Base-by-base conservation (phyloP, 768 basidiomycete species). In the Amanita pallidorosea region DNA sequence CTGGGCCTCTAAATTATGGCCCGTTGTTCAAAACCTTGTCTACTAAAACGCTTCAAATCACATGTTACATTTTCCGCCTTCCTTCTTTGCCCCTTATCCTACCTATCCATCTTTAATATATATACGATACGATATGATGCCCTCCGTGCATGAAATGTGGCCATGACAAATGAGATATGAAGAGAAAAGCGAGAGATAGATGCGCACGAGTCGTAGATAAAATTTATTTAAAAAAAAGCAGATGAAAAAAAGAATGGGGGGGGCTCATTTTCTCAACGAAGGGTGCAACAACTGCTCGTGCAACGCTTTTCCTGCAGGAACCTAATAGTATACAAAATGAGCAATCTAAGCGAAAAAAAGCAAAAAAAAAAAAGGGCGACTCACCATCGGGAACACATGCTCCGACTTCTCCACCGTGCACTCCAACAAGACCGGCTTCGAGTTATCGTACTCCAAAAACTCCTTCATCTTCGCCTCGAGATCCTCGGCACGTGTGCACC, bases 381-480 rank as follows among this genome's bases (percentile, higher is more conserved):
- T 52, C 52, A 88, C 88, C 88, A 92, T 91, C 6, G 90, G 89
- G 77, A 87, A 90, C 57, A 92, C 88, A 63, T 92, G 88, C 67
- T 92, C 91, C 56, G 79, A 80, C 61, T 72, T 76, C 67, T 86
- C 83, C 43, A 97, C 89, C 47, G 83, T 37, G 63, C 91, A 95
- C 68, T 99, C 96, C 75, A 99, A 71, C 55, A 99, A 66, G 37
- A 98, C 77, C 3, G 96, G 96, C 67, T 79, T 85, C 52, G 75
- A 76, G 52, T 79, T 82, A 57, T 95, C 88, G 63, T 94, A 95
- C 70, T 94, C 94, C 56, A 99, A 74, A 71, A 99, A 94, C 75
- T 97, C 93, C 73, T 93, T 93, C 95, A 99, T 98, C 76, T 88
- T 96, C 33, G 77, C 80, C 0, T 92, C 90, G 7, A 99, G 75